Base-by-base conservation (phyloP, 441 rosid genomes). In the Croton setiger region DNA sequence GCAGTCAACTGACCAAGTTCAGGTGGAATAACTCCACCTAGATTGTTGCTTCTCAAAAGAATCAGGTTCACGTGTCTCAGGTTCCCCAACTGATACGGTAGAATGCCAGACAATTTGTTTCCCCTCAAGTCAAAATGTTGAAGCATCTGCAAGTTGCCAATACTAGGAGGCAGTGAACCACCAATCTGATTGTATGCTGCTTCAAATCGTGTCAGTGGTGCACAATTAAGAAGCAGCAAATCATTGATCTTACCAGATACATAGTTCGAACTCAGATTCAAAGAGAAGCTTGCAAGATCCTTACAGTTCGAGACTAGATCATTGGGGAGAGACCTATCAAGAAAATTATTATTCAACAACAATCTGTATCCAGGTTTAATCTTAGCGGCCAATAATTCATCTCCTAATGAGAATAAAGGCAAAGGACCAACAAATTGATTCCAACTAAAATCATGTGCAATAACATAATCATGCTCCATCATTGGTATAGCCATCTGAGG, bases 381-480 rank as follows among this genome's bases (percentile, higher is more conserved):
- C 41, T 66, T 53, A 52, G 74, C 44, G 20, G 72, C 78, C 72
- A 79, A 56, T 54, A 77, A 61, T 54, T 55, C 70, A 76, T 79
- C 79, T 55, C 85, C 89, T 11, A 85, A 33, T 12, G 68, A 75
- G 73, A 88, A 85, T 67, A 58, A 56, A 27, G 93, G 91, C 72
- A 88, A 55, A 9, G 59, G 66, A 55, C 89, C 93, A 60, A 44
- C 3, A 67, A 88, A 83, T 37, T 71, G 70, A 76, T 88, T 88
- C 80, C 80, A 74, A 64, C 93, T 86, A 66, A 88, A 85, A 79
- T 88, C 93, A 73, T 85, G 89, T 66, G 72, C 56, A 58, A 88
- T 61, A 31, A 57, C 72, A 52, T 61, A 73, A 47, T 53, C 74
- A 3, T 62, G 71, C 17, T 52, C 68, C 4, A 39, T 9, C 21